These are phyloP conservation scores for Triticum aestivum DNA, from an alignment of 176 grass and related monocot genomes.

Conservation along the genomic window IWGSC_CS_RefSeq_v2.1 NC_057806.1:459853413-459853912, in stretches of 20 bases:
- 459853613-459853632: neutral
- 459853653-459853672: neutral
- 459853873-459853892: neutral
- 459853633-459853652: neutral
- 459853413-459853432: neutral
- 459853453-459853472: neutral
- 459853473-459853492: neutral
- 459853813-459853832: neutral
- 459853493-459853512: neutral
- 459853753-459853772: too few species aligned
- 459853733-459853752: too few species aligned
- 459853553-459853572: neutral
- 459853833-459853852: neutral
- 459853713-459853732: too few species aligned
- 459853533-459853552: neutral
- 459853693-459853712: neutral
- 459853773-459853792: too few species aligned
- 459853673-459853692: neutral
- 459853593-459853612: neutral
- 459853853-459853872: neutral
- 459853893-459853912: neutral
- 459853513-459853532: neutral
- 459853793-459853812: too few species aligned
- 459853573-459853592: neutral
- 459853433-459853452: neutral